These are phyloP conservation scores for Solanum chacoense DNA, from an alignment of 305 asterid species.

Conservation along the genomic window DNA sequence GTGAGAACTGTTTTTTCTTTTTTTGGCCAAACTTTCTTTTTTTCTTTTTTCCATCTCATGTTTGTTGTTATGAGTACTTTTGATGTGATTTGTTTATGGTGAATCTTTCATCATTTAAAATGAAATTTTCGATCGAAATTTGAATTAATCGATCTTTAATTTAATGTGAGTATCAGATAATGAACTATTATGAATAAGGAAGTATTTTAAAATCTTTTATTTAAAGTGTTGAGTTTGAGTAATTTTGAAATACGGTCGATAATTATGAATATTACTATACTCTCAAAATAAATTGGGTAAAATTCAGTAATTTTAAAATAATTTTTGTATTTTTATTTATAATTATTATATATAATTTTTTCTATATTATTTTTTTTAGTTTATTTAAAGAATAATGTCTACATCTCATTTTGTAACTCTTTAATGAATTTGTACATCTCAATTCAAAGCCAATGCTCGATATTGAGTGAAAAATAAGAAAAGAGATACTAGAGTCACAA, in stretches of 20 bases:
- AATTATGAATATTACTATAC: background rate
- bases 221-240: background rate
- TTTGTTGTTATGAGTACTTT: background rate
- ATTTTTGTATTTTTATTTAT: background rate
- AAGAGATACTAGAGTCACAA: background rate
- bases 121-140: too few species aligned
- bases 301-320: background rate
- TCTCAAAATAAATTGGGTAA: background rate
- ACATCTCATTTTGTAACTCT: background rate
- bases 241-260: background rate
- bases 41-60: background rate
- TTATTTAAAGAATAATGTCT: too few species aligned
- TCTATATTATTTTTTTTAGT: too few species aligned
- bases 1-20: slow-evolving; percentile 18
- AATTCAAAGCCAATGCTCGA: background rate
- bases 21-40: background rate
- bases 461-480: background rate
- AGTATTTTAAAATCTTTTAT: too few species aligned
- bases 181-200: too few species aligned
- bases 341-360: background rate
- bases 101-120: background rate
- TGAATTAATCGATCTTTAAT: too few species aligned
- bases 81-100: background rate
- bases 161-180: too few species aligned
- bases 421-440: background rate